These are phyloP conservation scores for Nigrospora sphaerica DNA, from an alignment of 2,329 filamentous ascomycete genomes.

Conservation along the genomic window DNA sequence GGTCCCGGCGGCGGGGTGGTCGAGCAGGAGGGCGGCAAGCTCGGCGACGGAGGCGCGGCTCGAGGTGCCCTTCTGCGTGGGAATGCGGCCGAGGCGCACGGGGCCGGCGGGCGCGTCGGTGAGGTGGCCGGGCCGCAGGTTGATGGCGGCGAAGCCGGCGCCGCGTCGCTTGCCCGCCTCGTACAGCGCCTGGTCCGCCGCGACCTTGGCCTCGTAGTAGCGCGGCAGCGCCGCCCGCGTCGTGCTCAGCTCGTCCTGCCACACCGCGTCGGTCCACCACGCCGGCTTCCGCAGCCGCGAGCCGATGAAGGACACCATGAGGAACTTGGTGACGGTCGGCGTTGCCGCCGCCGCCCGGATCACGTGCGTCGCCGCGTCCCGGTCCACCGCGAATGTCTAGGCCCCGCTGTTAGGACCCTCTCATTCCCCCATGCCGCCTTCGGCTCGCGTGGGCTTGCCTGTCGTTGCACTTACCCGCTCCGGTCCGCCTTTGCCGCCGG, in stretches of 20 bases:
- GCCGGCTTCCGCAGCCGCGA: conserved; percentile 42
- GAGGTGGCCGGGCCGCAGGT: conserved; percentile 45
- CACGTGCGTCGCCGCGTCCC: conserved; percentile 57
- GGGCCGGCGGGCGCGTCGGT: conserved; percentile 40
- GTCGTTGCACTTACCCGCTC: conserved; percentile 28
- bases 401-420: neutral
- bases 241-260: conserved; percentile 31
- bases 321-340: conserved; percentile 50
- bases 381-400: conserved; percentile 20
- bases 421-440: neutral
- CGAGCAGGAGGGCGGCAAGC: conserved; percentile 49
- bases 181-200: conserved; percentile 51
- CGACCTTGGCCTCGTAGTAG: conserved; percentile 56
- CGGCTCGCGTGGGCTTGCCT: neutral
- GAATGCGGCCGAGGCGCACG: conserved; percentile 39
- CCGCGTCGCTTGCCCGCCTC: conserved; percentile 32
- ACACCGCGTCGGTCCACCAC: conserved; percentile 47
- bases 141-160: conserved; percentile 38
- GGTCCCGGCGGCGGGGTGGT: conserved; percentile 35
- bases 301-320: conserved; percentile 56
- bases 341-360: conserved; percentile 51
- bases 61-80: conserved; percentile 29
- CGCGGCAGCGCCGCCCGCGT: conserved; percentile 35
- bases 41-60: conserved; percentile 54
- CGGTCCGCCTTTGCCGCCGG: conserved; percentile 51